These are phyloP conservation scores for Cochlearia excelsa DNA, from an alignment of 345 rosid species.

Conservation along the genomic window DNA sequence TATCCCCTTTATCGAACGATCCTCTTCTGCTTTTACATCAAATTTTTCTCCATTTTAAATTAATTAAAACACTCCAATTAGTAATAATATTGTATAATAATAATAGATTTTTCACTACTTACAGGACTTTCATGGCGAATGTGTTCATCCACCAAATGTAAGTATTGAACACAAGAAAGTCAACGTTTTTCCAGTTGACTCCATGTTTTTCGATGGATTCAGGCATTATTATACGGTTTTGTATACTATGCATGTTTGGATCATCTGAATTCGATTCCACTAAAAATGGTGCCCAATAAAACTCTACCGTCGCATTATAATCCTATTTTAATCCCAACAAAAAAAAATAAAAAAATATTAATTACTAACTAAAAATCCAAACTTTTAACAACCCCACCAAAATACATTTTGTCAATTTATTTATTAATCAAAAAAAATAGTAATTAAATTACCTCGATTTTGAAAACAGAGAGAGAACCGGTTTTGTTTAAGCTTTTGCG, in stretches of 20 bases:
- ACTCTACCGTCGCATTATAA: slow-evolving; percentile 70
- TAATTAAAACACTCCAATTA: no score
- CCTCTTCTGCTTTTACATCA: slow-evolving; percentile 54
- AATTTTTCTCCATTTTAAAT: no score
- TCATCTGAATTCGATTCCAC: slow-evolving; percentile 92
- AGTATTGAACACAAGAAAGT: slow-evolving; percentile 82
- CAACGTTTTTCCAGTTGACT: slow-evolving; percentile 71
- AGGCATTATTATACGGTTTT: slow-evolving; percentile 81
- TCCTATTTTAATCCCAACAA: slow-evolving; percentile 40
- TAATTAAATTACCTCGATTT: slow-evolving; percentile 51
- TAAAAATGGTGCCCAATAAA: slow-evolving; percentile 43
- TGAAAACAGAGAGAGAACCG: slow-evolving; percentile 70
- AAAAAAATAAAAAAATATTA: neutral
- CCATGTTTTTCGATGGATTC: slow-evolving; percentile 84
- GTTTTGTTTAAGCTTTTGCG: slow-evolving; percentile 67
- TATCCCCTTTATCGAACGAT: slow-evolving; percentile 70
- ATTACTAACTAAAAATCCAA: neutral
- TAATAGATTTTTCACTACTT: slow-evolving; percentile 26
- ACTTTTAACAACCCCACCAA: slow-evolving; percentile 19
- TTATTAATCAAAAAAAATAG: neutral
- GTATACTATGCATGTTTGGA: slow-evolving; percentile 74
- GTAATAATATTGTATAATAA: no score
- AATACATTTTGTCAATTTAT: neutral
- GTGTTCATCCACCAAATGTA: slow-evolving; percentile 99
- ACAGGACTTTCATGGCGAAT: slow-evolving; percentile 71